Conservation (phyloP, 1,284 basidiomycete species). For the Peniophora sp. region DNA sequence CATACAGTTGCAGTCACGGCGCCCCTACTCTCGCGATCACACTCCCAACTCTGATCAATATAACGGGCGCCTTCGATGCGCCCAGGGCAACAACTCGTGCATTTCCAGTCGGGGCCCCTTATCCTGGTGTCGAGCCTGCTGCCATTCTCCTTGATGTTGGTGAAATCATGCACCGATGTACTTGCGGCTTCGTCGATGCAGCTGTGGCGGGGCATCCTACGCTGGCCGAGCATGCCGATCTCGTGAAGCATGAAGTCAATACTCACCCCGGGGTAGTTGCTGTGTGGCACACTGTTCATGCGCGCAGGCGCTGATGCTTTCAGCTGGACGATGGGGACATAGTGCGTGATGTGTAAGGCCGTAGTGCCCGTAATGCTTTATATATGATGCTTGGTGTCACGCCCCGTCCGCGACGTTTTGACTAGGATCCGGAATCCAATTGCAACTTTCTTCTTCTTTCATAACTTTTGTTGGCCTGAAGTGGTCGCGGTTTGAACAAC, state of each 20-base stretch:
- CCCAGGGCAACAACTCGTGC: conserved; percentile 5
- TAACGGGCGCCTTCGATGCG: conserved; percentile 5
- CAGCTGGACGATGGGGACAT: no score
- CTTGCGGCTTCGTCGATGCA: conserved; percentile 5
- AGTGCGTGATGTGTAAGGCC: no score
- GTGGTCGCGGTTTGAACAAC: no score
- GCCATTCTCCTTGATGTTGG: background rate
- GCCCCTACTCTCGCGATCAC: conserved; percentile 4
- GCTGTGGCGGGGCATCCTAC: conserved; percentile 3
- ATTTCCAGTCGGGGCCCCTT: conserved; percentile 9
- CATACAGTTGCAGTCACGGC: background rate
- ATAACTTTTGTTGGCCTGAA: no score
- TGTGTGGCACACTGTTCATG: background rate
- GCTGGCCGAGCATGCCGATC: background rate
- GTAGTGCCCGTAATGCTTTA: no score
- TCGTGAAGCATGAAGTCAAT: no score
- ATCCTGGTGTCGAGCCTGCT: background rate
- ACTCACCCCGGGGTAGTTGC: background rate
- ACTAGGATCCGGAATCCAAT: no score
- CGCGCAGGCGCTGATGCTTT: background rate
- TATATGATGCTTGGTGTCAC: no score
- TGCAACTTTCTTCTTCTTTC: no score
- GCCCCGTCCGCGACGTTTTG: no score
- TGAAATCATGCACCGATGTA: conserved; percentile 4
- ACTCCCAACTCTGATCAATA: conserved; percentile 6